Base-by-base conservation (phyloP, 345 rosid species). In the Arabidopsis suecica region DNA sequence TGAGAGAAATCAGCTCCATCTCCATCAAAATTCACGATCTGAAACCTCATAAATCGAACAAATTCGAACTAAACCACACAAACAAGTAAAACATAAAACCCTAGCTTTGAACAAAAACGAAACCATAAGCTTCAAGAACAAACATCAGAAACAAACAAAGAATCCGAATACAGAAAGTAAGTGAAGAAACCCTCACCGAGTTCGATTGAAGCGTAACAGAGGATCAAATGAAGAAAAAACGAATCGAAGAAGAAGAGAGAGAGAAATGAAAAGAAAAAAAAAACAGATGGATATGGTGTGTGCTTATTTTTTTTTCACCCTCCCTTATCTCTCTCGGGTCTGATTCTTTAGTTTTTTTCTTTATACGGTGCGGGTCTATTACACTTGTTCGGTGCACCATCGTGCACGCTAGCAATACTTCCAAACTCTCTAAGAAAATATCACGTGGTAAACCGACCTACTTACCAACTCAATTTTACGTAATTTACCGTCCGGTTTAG, bases 291-390 rank as follows among this genome's bases (percentile, higher is more conserved):
- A 78, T 69, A 62, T 62, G 65, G 65, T 53, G 69, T 41, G 72
- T 4, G 48, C 40, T 50, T 58, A 2, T 5, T 57, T 68, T 5
- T 57, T 68, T 50, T 57, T 71, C 72, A 71, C 76, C 77, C 25
- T 65, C 60, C 54, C 80, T 77, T 76, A 76, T 76, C 72, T 71
- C 77, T 70, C 61, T 75, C 56, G 65, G 48, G 40, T 65, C 53
- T 13, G 67, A 65, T 57, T 65, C 71, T 65, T 60, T 44, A 28
- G 3, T 7, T 54, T 20, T 44, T 75, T 64, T 64, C 47, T 65
- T 54, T 54, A 57, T 65, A 77, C 80, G 61, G 68, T 72, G 61
- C 61, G 58, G 8, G 66, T 71, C 74, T 22, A 59, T 9, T 23
- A 37, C 18, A 71, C 40, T 2, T 71, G 67, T 61, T 58, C 56